Conservation (phyloP, 495 filamentous ascomycete genomes). For the Penicillium bialowiezense region DNA sequence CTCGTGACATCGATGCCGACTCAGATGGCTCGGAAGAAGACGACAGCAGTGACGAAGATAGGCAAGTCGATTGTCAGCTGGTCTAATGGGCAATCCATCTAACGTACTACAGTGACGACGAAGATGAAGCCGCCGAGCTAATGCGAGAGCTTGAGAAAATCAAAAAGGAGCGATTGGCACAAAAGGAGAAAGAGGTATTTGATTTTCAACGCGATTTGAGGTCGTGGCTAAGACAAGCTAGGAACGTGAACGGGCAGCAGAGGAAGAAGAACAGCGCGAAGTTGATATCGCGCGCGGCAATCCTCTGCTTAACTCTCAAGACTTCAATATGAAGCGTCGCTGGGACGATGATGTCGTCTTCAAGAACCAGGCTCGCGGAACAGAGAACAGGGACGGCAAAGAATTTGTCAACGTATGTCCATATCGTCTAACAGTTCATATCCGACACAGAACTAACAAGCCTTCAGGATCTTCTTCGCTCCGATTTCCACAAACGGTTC, state of each 20-base stretch:
- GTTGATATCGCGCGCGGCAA: conserved; percentile 89
- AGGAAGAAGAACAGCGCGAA: conserved; percentile 80
- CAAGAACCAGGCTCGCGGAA: conserved; percentile 95
- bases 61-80: conserved; percentile 27
- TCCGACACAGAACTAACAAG: conserved; percentile 18
- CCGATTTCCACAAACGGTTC: conserved; percentile 96
- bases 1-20: conserved; percentile 87
- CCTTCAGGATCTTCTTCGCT: conserved; percentile 77
- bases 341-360: conserved; percentile 99
- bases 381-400: conserved; percentile 88
- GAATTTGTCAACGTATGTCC: conserved; percentile 89
- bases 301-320: conserved; percentile 73
- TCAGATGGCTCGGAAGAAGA: conserved; percentile 68
- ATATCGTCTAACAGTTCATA: background rate
- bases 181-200: conserved; percentile 74
- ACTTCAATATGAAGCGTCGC: conserved; percentile 50
- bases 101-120: conserved; percentile 55
- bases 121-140: conserved; percentile 86
- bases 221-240: conserved; percentile 23
- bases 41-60: conserved; percentile 72
- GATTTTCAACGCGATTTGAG: background rate
- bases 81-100: conserved; percentile 1
- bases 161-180: conserved; percentile 81
- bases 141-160: conserved; percentile 94
- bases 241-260: conserved; percentile 71